phyloP scores from a whole-genome alignment of 129 eudicot species.

The Flaveria linearis region DNA sequence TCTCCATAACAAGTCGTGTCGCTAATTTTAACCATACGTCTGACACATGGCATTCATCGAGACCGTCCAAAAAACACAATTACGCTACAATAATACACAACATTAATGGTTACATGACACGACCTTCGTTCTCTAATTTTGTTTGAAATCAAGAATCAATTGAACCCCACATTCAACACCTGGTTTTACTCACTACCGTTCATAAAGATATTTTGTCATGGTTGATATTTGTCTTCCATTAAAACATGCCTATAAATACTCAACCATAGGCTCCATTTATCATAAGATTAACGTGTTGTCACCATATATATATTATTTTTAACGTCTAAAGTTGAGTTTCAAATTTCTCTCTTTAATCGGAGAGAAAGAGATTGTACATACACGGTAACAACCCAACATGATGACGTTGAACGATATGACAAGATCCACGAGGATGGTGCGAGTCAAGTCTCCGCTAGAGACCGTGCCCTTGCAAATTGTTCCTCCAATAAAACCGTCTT shows the following conservation, averaged over 20 bases:
- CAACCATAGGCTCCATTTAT: neutral
- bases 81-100: neutral
- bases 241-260: slow-evolving; percentile 35
- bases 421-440: slow-evolving; percentile 43
- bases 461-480: slow-evolving; percentile 47
- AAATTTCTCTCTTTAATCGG: slow-evolving; percentile 36
- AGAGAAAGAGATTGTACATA: slow-evolving; percentile 38
- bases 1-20: neutral
- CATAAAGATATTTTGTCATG: slow-evolving; percentile 33
- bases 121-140: neutral
- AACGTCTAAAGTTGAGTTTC: slow-evolving; percentile 36
- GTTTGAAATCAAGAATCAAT: slow-evolving; percentile 14
- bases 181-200: slow-evolving; percentile 30
- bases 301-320: neutral
- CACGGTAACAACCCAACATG: slow-evolving; percentile 36
- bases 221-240: slow-evolving; percentile 20
- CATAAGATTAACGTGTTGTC: slow-evolving; percentile 26
- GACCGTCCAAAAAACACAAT: neutral
- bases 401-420: slow-evolving; percentile 46
- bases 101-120: neutral
- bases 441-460: slow-evolving; percentile 35
- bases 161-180: slow-evolving; percentile 31
- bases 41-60: slow-evolving; percentile 4
- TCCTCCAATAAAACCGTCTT: slow-evolving; percentile 43
- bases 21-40: neutral